Conservation (phyloP, 305 asterid species). For the Lippia alba region DNA sequence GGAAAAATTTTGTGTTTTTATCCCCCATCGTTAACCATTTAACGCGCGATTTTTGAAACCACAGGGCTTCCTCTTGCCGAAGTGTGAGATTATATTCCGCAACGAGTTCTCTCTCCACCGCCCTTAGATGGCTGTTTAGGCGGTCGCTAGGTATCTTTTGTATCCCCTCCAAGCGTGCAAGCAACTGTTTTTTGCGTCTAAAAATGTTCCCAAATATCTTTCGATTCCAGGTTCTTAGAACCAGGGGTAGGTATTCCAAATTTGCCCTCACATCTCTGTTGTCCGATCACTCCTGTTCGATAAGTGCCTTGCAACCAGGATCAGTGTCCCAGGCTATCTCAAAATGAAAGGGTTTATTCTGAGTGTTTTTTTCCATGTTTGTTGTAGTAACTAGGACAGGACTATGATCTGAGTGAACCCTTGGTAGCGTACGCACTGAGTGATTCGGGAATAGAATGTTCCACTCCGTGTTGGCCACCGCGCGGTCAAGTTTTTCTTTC, state of each 20-base stretch:
- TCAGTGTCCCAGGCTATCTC: not conserved
- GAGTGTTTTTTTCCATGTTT: no score
- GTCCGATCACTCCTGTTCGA: no score
- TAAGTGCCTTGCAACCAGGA: not conserved
- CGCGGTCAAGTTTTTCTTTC: not conserved
- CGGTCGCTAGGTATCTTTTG: not conserved
- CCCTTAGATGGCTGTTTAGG: no score
- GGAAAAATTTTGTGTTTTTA: not conserved
- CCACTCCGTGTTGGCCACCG: no score
- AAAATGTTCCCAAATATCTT: not conserved
- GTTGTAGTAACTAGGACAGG: not conserved
- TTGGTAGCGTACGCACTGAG: not conserved
- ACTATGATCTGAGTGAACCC: not conserved
- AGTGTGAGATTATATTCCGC: not conserved
- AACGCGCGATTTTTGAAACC: not conserved
- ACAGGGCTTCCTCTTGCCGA: not conserved
- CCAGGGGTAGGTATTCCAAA: not conserved
- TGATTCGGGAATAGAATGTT: no score
- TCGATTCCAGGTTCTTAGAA: not conserved
- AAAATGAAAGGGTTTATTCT: not conserved
- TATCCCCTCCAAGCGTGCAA: not conserved
- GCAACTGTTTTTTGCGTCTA: not conserved
- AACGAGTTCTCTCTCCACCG: not conserved
- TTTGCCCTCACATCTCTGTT: not conserved
- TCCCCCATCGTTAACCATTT: not conserved